Evolutionary conservation across 2,329 filamentous ascomycete genomes (phyloP), one percentile per base, ranked within the genome.

Genomic region (Claviceps spartinae): DNA sequence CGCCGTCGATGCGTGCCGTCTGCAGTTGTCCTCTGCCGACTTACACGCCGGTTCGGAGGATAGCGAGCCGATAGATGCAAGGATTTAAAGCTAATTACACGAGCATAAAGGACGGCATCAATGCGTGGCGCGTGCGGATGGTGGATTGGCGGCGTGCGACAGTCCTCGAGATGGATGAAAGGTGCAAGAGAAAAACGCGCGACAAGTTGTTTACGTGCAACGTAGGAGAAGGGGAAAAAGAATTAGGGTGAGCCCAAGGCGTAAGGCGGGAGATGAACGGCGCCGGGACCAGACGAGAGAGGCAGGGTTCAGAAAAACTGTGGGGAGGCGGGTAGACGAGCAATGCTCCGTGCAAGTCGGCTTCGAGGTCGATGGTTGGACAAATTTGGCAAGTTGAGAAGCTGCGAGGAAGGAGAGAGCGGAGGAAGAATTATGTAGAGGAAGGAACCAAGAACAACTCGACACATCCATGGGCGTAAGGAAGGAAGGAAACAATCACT

Each of bases 31-130:
- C 36, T 42, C 37, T 49, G 54, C 54, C 57, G 63, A 66, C 64
- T 66, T 66, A 66, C 62, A 67, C 63, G 63, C 56, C 52, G 58
- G 48, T 52, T 54, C 54, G 50, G 26, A 52, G 49, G 51, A 52
- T 49, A 9, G 51, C 54, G 44, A 55, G 54, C 56, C 46, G 48
- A 52, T 54, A 38, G 37, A 36, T 46, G 42, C 45, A 24, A 20
- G 26, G 34, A 26, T 18, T 37, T 36, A 24, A 44, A 47, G 47
- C 41, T 34, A 13, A 46, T 44, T 37, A 49, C 34, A 47, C 26
- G 37, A 48, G 42, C 42, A 49, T 44, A 49, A 45, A 34, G 53
- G 20, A 30, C 37, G 36, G 52, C 52, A 47, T 37, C 52, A 48
- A 50, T 49, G 47, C 41, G 41, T 49, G 57, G 36, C 52, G 55